These are phyloP conservation scores for Trichocomaceae sp. DNA, from an alignment of 2,329 filamentous ascomycete genomes.

Conservation along the genomic window DNA sequence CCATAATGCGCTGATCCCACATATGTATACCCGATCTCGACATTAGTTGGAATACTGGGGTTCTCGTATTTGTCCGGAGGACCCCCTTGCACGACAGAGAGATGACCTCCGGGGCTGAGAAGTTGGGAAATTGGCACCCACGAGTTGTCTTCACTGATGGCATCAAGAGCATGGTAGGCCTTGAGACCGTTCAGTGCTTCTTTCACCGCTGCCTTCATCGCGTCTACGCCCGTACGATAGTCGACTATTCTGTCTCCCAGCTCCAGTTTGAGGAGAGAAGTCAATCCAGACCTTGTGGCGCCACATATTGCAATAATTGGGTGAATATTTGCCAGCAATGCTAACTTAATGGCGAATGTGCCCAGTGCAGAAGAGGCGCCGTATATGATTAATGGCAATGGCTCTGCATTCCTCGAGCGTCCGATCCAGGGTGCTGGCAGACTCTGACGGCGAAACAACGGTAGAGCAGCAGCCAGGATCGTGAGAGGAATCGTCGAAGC, in stretches of 20 bases:
- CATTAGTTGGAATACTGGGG: slow-evolving; percentile 30
- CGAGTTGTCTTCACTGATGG: slow-evolving; percentile 49
- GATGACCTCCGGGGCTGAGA: slow-evolving; percentile 34
- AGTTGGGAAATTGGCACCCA: slow-evolving; percentile 41
- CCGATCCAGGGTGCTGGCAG: slow-evolving; percentile 45
- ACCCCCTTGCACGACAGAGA: slow-evolving; percentile 35
- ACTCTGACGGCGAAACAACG: slow-evolving; percentile 45
- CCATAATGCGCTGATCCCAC: slow-evolving; percentile 26
- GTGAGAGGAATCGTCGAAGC: slow-evolving; percentile 48
- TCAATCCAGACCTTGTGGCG: not conserved
- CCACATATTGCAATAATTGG: slow-evolving; percentile 50
- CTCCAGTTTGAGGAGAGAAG: slow-evolving; percentile 15
- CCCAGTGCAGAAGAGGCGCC: slow-evolving; percentile 51
- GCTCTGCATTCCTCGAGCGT: slow-evolving; percentile 25
- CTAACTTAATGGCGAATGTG: slow-evolving; percentile 52
- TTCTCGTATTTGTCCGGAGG: slow-evolving; percentile 24
- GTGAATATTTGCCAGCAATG: slow-evolving; percentile 50
- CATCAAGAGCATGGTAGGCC: slow-evolving; percentile 53
- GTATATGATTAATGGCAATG: slow-evolving; percentile 42
- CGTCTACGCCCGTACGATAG: slow-evolving; percentile 52
- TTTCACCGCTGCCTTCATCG: slow-evolving; percentile 41
- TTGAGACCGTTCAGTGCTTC: slow-evolving; percentile 34
- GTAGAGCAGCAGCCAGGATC: slow-evolving; percentile 47
- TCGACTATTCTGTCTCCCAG: slow-evolving; percentile 56
- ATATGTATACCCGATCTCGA: slow-evolving; percentile 35